Conservation (phyloP, 164 flowering plant species). For the Tetrastigma voinierianum region DNA sequence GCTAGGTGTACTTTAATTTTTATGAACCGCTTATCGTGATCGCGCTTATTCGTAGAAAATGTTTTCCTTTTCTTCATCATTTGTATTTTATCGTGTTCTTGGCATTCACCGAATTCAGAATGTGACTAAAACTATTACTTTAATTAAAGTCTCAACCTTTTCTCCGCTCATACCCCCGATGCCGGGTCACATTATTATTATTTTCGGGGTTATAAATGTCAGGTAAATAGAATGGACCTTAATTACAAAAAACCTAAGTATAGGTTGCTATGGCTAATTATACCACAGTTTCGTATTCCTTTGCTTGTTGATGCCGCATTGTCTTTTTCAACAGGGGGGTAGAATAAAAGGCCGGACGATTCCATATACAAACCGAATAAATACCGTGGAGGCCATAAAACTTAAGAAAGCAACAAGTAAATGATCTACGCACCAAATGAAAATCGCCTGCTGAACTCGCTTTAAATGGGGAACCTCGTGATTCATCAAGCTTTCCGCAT, state of each 20-base stretch:
- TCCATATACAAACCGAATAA: constrained; percentile 53
- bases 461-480: constrained; percentile 61
- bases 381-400: constrained; percentile 37
- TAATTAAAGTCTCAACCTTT: neutral
- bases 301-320: constrained; percentile 18
- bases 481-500: constrained; percentile 44
- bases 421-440: constrained; percentile 37
- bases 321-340: constrained; percentile 49
- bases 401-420: constrained; percentile 58
- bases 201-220: neutral
- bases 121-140: neutral
- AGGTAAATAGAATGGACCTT: neutral
- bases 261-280: neutral
- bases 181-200: neutral
- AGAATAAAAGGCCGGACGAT: constrained; percentile 58
- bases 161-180: neutral
- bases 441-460: constrained; percentile 38
- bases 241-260: neutral
- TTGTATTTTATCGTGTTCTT: neutral
- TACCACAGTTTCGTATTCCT: constrained; percentile 2
- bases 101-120: neutral
- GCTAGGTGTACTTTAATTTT: constrained; percentile 32
- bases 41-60: too few species aligned
- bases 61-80: too few species aligned
- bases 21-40: neutral